Evolutionary conservation across 1,284 basidiomycete species (phyloP), one percentile per base, ranked within the genome.

Genomic region (Clitocybe nebularis): DNA sequence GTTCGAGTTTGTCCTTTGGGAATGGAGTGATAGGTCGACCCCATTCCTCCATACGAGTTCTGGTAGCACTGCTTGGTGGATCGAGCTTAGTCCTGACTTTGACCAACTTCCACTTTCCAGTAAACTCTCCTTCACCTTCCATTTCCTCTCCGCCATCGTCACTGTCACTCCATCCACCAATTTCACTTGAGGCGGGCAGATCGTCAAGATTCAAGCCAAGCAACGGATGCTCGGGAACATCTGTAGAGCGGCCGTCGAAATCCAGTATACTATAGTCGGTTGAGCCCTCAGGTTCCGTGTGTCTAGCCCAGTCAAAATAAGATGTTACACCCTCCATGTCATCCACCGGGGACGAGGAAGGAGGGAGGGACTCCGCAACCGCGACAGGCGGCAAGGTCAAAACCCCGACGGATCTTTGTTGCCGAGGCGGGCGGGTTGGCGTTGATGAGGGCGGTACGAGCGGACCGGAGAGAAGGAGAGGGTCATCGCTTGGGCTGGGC

Each of bases 401-500:
- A 7, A 52, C 44, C 30, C 20, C 44, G 3, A 41, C 40, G 5
- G 30, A 28, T 3, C 32, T 41, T 4, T 28, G 41, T n/a, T 24
- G 16, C 9, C 8, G 39, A 8, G 40, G 45, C 2, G 38, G 42
- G 14, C 49, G 50, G 4, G 49, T 45, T 2, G 60, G 59, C 29
- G 53, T 51, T 0, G 56, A 60, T 7, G 45, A 47, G 1, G 37
- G 39, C 1, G 54, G 53, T 39, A 59, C 55, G 17, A 57, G 45
- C 20, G 64, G 63, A 4, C 74, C 78, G 32, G 71, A 71, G 19
- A 88, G 67, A 3, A 88, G 61, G 0, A 88, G 58, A 0, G 85
- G 85, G 52, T 88, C 84, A 34, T 88, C 84, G 1, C 76, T 75
- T 0, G 84, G 85, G 41, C 82, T 85, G 0, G 82, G 68, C 1